A percentile compares a stretch with the other conserved stretches of the same genome.
Evolutionary conservation across 331 rosid genomes (phyloP).

Genomic region (Dryas integrifolia): DNA sequence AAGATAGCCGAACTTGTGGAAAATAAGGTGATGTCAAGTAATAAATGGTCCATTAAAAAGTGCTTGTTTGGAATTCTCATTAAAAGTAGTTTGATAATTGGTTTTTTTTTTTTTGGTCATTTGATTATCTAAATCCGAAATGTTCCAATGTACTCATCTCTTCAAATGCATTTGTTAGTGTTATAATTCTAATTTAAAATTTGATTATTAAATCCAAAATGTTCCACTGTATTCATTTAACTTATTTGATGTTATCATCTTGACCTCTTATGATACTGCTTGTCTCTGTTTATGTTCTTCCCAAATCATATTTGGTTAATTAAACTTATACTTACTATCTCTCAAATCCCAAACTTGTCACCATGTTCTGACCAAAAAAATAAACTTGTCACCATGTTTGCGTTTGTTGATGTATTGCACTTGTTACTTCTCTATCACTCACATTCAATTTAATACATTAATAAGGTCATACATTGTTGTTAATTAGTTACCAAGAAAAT

Average conservation of each 20-base stretch:
- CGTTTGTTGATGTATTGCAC: not conserved
- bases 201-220: not conserved
- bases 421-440: not conserved
- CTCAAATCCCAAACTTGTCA: not conserved
- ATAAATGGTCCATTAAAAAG: not conserved
- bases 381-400: not conserved
- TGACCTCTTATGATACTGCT: not conserved
- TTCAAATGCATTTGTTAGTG: not conserved
- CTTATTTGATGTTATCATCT: not conserved
- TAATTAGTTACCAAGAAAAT: not conserved
- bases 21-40: constrained; percentile 60
- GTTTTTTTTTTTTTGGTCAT: not conserved
- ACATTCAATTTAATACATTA: not conserved
- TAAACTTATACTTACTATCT: not conserved
- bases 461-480: not conserved
- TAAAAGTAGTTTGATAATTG: not conserved
- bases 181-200: too few relatives aligned
- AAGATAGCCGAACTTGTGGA: constrained; percentile 98
- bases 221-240: not conserved
- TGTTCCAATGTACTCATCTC: not conserved
- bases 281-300: not conserved
- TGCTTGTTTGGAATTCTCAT: constrained; percentile 13
- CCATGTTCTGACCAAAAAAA: not conserved
- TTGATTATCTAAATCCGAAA: not conserved
- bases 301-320: not conserved